Conservation (phyloP, 139 green algal genomes). For the Chlamydomonas schloesseri region DNA sequence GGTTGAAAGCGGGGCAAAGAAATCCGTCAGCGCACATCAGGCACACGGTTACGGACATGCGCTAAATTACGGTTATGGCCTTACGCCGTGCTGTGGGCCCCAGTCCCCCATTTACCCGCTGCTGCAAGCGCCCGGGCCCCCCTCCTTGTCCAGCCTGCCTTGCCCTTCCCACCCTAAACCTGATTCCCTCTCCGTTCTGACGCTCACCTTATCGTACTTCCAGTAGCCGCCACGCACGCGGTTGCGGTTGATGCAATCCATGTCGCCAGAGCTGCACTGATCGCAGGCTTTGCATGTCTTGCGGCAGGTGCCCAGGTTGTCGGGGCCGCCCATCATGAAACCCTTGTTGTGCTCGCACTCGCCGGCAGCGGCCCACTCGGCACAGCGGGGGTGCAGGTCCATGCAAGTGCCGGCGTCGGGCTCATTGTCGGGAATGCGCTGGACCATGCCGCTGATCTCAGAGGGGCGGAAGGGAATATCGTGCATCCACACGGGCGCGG, state of each 20-base stretch:
- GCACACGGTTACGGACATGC: too few species aligned
- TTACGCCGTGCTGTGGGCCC: too few species aligned
- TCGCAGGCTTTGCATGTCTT: conserved; percentile 52
- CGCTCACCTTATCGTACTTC: conserved; percentile 36
- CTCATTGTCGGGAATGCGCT: background rate
- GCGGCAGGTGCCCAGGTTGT: conserved; percentile 45
- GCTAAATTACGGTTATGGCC: too few species aligned
- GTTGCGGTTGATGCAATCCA: conserved; percentile 58
- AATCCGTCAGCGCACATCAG: too few species aligned
- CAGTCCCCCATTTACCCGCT: too few species aligned
- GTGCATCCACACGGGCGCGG: conserved; percentile 57
- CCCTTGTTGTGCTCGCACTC: conserved; percentile 66
- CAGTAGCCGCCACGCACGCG: conserved; percentile 35
- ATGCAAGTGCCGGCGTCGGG: conserved; percentile 55
- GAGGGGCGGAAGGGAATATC: conserved; percentile 40
- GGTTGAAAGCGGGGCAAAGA: too few species aligned
- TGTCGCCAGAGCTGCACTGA: conserved; percentile 43
- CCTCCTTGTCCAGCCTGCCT: too few species aligned
- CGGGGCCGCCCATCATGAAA: conserved; percentile 65
- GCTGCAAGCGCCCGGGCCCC: too few species aligned
- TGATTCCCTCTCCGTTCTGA: too few species aligned
- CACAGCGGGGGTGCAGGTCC: conserved; percentile 50
- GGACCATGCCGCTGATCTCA: conserved; percentile 13
- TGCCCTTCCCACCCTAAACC: too few species aligned
- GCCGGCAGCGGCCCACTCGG: conserved; percentile 59